phyloP scores from a whole-genome alignment of 169 alveolate genomes.

The Babesia sp. region DNA sequence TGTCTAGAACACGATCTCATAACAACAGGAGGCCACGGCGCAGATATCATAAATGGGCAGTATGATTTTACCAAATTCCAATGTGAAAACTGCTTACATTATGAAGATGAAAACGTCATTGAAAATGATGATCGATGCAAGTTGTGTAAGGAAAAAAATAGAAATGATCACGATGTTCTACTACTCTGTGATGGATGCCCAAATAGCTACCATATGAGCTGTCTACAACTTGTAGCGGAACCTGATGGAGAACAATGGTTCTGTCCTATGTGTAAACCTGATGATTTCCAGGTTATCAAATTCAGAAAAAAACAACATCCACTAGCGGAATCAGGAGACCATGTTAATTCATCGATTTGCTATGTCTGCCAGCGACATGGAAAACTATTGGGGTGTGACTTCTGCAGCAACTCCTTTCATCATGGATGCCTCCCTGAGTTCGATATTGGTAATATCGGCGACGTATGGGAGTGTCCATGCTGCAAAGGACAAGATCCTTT shows the following conservation, averaged over 20 bases:
- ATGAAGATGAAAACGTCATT: slow-evolving; percentile 72
- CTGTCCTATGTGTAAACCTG: slow-evolving; percentile 87
- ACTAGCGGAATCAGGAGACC: slow-evolving; percentile 73
- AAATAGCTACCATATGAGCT: slow-evolving; percentile 83
- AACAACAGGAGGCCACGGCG: slow-evolving; percentile 46
- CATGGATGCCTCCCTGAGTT: slow-evolving; percentile 83
- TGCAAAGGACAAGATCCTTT: slow-evolving; percentile 88
- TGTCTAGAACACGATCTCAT: slow-evolving; percentile 73
- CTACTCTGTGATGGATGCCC: slow-evolving; percentile 91
- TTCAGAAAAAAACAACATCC: slow-evolving; percentile 76
- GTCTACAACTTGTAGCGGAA: slow-evolving; percentile 81
- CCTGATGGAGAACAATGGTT: slow-evolving; percentile 87
- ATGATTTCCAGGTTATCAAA: slow-evolving; percentile 78
- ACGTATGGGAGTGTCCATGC: slow-evolving; percentile 90
- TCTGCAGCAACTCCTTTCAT: slow-evolving; percentile 87
- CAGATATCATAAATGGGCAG: slow-evolving; percentile 52
- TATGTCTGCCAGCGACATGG: slow-evolving; percentile 89
- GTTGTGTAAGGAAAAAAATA: slow-evolving; percentile 75
- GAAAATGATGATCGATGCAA: slow-evolving; percentile 84
- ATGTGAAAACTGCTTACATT: slow-evolving; percentile 77
- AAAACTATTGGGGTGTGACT: slow-evolving; percentile 87
- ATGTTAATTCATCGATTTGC: slow-evolving; percentile 83
- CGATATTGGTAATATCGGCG: slow-evolving; percentile 83
- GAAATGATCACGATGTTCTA: slow-evolving; percentile 75
- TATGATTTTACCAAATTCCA: slow-evolving; percentile 70